Base-by-base conservation (phyloP, 2,329 filamentous ascomycete genomes). In the Ophiostoma perfectum region DNA sequence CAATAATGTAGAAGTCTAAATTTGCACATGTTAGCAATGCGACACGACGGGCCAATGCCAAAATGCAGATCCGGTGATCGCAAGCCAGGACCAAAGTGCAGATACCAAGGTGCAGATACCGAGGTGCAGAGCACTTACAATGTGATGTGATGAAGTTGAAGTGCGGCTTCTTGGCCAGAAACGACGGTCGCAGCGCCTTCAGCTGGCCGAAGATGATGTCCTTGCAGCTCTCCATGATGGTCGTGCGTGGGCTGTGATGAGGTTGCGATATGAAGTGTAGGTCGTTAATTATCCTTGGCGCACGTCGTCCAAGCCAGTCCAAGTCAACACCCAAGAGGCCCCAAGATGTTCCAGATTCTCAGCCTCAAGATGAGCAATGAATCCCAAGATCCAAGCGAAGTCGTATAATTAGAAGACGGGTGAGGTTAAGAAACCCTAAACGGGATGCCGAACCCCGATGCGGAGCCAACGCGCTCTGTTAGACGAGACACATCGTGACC, bases 101-200 rank as follows among this genome's bases (percentile, higher is more conserved):
- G 8, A 11, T 55, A 27, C 27, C 18, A 55, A 27, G 27, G 49
- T 42, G 60, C 60, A 42, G 16, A 18, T 16, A 42, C 18, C 49
- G 18, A 52, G 12, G 5, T 52, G 16, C 14, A 18, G 3, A 52
- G 18, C 66, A 81, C 86, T 78, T 79, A 91, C 90, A 96, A 75
- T 96, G 92, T 16, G 87, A 82, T 1, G 88, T 88, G 70, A 95
- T 93, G 77, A 94, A 96, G 79, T 91, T 93, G 78, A 93, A 89
- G 73, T 88, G 86, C 16, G 87, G 89, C 73, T 84, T 82, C 74
- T 83, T 86, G 67, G 83, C 83, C 41, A 87, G 73, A 71, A 88
- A 86, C 16, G 84, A 80, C 3, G 85, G 86, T 74, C 84, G 85
- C 71, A 85, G 74, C 69, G 80, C 77, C 76, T 78, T 80, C 70